Base-by-base conservation (phyloP, 1,284 basidiomycete species). In the Porogramme epimiltina region DNA sequence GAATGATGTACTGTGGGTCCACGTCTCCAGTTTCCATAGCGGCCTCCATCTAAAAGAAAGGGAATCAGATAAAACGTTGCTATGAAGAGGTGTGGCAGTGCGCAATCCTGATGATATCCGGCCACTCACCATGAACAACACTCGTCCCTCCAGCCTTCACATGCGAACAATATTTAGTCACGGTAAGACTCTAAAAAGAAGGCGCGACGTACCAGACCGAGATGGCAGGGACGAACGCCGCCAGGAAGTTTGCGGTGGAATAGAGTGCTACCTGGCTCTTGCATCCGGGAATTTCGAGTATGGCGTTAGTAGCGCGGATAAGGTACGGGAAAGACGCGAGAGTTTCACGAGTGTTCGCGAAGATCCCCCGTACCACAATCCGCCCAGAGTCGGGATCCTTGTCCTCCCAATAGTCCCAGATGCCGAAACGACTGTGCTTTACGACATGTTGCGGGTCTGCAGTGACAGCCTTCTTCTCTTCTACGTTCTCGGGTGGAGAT, bases 341-440 rank as follows among this genome's bases (percentile, higher is more conserved):
- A 50, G 81, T 66, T 49, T 81, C 77, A 10, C 77, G 64, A 18
- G 75, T 73, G 9, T 71, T 72, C 62, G 85, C 78, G 9, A 82
- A 62, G 43, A 69, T 70, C 18, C 72, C 70, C 20, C 70, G 71
- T 20, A 72, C 68, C 16, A 75, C 77, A 19, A 78, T 60, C 42
- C 66, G 62, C 26, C 55, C 54, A 2, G 79, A 62, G 45, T 72
- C 68, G 20, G 73, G 67, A 43, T 72, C 66, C 25, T 68, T 72
- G 59, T 87, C 80, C 61, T 87, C 79, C 64, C 89, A 90, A 36
- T 87, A 67, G 65, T 89, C 85, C 87, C 87, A 90, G 25, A 88
- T 80, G 41, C 88, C 87, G 26, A 88, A 56, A 37, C 72, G 74
- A 4, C 77, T 81, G 61, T 87, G 84, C 52, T 80, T 80, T 56